phyloP scores from a whole-genome alignment of 1,284 basidiomycete genomes.

The Tilletia indica region DNA sequence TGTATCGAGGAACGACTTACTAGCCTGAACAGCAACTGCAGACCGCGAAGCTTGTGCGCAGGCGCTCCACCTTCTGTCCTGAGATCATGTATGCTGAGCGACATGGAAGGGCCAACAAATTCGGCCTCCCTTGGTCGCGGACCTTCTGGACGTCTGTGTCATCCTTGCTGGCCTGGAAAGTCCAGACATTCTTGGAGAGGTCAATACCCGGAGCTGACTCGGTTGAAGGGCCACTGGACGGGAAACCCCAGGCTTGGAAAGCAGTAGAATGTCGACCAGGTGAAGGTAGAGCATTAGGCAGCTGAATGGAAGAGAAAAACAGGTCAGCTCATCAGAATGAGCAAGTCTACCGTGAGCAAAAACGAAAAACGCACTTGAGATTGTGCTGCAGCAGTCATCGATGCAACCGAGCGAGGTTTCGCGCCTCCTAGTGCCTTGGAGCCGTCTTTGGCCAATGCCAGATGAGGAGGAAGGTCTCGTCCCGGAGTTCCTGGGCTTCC shows the following conservation, averaged over 20 bases:
- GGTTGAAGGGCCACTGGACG: neutral
- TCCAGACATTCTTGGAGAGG: conserved; percentile 49
- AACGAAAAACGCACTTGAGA: neutral
- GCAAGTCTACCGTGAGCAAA: conserved; percentile 30
- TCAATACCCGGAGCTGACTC: conserved; percentile 28
- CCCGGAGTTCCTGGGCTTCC: conserved; percentile 26
- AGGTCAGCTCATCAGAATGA: conserved; percentile 17
- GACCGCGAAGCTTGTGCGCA: conserved; percentile 14
- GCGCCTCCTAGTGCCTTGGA: neutral
- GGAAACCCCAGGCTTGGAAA: conserved; percentile 5
- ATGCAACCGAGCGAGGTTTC: conserved; percentile 28
- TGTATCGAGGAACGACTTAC: conserved; percentile 8
- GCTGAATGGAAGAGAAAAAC: conserved; percentile 13
- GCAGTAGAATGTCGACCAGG: conserved; percentile 12
- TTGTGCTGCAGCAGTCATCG: neutral
- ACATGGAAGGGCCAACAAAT: conserved; percentile 38
- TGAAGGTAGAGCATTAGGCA: neutral
- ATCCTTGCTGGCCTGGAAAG: conserved; percentile 35
- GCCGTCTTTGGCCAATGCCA: conserved; percentile 27
- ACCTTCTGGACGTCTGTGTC: conserved; percentile 39
- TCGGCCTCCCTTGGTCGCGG: conserved; percentile 45
- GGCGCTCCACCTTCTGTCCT: conserved; percentile 21
- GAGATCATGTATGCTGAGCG: conserved; percentile 43
- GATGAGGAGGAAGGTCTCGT: conserved; percentile 25
- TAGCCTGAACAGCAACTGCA: conserved; percentile 3